Evolutionary conservation across 2,329 filamentous ascomycete species (phyloP).

Genomic region (Amphichorda felina): DNA sequence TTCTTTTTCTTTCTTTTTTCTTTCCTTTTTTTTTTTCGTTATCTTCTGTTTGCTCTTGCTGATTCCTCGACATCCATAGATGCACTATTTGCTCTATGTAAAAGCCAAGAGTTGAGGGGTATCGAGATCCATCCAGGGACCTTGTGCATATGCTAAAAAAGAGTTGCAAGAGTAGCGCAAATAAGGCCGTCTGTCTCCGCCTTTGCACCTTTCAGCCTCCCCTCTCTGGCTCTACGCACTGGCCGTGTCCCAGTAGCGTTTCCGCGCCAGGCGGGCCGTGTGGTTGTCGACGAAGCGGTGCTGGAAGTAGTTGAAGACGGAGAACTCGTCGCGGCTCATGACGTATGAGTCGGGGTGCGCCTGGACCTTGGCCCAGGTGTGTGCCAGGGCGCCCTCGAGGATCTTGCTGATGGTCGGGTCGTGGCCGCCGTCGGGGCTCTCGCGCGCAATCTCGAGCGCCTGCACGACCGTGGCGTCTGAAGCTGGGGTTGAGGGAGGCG

Average conservation of each 20-base stretch:
- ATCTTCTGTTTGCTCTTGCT: neutral
- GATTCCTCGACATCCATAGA: too few species aligned
- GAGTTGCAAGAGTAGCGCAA: too few species aligned
- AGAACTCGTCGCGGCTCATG: constrained; percentile 67
- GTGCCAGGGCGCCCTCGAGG: constrained; percentile 50
- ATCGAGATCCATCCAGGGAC: too few species aligned
- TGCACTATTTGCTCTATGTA: too few species aligned
- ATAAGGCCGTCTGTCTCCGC: too few species aligned
- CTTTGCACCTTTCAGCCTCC: neutral
- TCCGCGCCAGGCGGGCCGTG: constrained; percentile 34
- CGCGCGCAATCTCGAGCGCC: constrained; percentile 65
- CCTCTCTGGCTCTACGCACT: constrained; percentile 14
- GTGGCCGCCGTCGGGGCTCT: constrained; percentile 53
- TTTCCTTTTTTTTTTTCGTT: neutral
- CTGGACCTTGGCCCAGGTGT: constrained; percentile 58
- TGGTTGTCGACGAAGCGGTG: constrained; percentile 42
- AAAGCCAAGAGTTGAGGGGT: too few species aligned
- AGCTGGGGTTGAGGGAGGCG: neutral
- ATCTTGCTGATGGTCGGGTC: constrained; percentile 51
- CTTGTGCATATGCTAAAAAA: too few species aligned
- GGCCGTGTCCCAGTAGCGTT: constrained; percentile 40
- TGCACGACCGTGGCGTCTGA: constrained; percentile 38
- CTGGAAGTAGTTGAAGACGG: constrained; percentile 78
- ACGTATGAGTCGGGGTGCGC: constrained; percentile 57
- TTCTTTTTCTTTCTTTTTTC: neutral